Base-by-base conservation (phyloP, 306 rosid genomes). In the Ochetophila trinervis region DNA sequence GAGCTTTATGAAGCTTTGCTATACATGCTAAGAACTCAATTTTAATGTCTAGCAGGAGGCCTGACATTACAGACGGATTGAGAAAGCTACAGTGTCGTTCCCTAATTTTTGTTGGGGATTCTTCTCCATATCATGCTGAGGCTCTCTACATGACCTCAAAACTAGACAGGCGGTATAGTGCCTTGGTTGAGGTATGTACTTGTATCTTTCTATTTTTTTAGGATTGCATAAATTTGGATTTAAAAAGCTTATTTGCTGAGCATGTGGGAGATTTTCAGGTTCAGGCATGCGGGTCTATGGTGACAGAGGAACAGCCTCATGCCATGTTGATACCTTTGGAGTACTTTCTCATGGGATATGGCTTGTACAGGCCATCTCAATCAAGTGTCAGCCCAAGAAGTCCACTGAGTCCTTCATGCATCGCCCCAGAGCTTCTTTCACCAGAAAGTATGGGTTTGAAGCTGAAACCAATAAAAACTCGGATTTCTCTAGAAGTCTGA, bases 381-480 rank as follows among this genome's bases (percentile, higher is more conserved):
- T 45, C 50, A n/a, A 90, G 85, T 76, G 90, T 87, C 45, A 90
- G 97, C 77, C 97, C 97, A 1, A 85, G 99, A 72, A 90, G 97
- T 73, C 99, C 97, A 55, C 78, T 93, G 85, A 90, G 88, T 64
- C 99, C 97, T 18, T 79, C 91, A 55, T 87, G 90, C 87, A 93
- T 93, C 4, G 79, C 97, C 37, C 96, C 97, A 0, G 97, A 93
- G 85, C 99, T 93, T 71, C 88, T 79, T 66, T 79, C 99, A 10
- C 99, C 99, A 1, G 99, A 90, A 83, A 93, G 99, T 67, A 93
- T 93, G 99, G 97, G 99, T 36, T 80, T 93, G 88, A 93, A 93
- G 86, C 80, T 93, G 85, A 93, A 93, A 75, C 99, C 97, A 11
- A 93, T 93, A 62, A 89, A 83, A 79, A 93, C 97, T 34, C 79